Evolutionary conservation across 352 stramenopile species (phyloP).

Genomic region (Globisporangium okanoganense): DNA sequence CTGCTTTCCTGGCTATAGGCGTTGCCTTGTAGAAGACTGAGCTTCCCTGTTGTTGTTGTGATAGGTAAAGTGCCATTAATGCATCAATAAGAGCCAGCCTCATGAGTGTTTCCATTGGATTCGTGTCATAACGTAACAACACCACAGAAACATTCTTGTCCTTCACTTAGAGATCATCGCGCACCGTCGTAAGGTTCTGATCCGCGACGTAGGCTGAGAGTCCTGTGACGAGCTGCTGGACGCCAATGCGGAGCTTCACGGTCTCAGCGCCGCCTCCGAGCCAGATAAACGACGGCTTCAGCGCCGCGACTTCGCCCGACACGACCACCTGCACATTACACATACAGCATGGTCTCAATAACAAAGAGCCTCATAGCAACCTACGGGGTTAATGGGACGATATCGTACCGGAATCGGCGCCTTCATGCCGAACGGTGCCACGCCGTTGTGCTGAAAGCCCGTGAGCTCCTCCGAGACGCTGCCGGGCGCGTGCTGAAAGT

Average conservation of each 20-base stretch:
- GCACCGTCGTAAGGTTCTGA: constrained; percentile 50
- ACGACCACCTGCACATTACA: constrained; percentile 56
- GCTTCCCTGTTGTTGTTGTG: neutral
- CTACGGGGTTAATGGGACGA: neutral
- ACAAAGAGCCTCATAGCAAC: neutral
- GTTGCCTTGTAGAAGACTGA: neutral
- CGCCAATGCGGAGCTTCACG: constrained; percentile 76
- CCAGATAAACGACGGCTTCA: constrained; percentile 69
- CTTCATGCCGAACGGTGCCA: constrained; percentile 82
- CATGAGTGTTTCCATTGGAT: neutral
- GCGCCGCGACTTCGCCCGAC: constrained; percentile 42
- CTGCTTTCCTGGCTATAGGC: neutral
- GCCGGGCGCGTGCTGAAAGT: constrained; percentile 81
- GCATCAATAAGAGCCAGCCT: neutral
- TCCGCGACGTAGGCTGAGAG: constrained; percentile 49
- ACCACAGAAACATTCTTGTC: neutral
- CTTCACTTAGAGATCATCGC: constrained; percentile 16
- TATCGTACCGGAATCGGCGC: constrained; percentile 45
- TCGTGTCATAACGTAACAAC: neutral
- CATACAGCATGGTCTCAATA: neutral
- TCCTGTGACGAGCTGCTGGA: constrained; percentile 52
- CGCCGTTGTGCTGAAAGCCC: constrained; percentile 83
- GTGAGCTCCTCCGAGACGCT: constrained; percentile 71
- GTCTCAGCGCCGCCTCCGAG: constrained; percentile 71
- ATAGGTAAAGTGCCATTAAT: constrained; percentile 1